Percentiles rank a stretch among this genome's conserved stretches.
These are phyloP conservation scores for Myxozyma geophila DNA, from an alignment of 805 yeast species.

Conservation along the genomic window DNA sequence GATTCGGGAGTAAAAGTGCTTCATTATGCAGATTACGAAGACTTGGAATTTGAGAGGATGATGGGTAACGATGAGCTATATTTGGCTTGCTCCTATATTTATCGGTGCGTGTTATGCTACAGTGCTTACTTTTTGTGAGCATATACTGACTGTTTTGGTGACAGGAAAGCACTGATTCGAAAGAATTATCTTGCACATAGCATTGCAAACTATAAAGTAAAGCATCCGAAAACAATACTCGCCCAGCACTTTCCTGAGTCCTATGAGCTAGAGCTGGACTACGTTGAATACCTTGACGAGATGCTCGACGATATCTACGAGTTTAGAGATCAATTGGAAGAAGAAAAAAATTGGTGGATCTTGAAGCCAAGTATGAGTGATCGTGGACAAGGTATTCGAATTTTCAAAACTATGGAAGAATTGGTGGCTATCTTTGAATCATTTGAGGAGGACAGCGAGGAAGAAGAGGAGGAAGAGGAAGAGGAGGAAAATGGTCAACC, in stretches of 20 bases:
- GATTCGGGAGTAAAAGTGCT: constrained; percentile 50
- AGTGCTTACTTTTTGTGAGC: not conserved
- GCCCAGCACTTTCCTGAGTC: constrained; percentile 69
- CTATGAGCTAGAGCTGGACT: constrained; percentile 83
- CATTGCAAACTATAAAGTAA: constrained; percentile 71
- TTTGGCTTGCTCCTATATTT: constrained; percentile 77
- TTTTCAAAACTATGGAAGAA: constrained; percentile 78
- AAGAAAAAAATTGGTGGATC: constrained; percentile 65
- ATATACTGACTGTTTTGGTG: not conserved
- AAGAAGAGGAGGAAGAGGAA: constrained; percentile 56
- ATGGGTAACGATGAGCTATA: constrained; percentile 54
- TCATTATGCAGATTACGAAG: constrained; percentile 91
- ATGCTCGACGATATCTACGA: constrained; percentile 92
- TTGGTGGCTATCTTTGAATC: constrained; percentile 82
- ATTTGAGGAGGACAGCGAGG: constrained; percentile 75
- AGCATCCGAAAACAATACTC: constrained; percentile 71
- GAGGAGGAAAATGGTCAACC: constrained; percentile 11
- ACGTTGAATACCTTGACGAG: constrained; percentile 95
- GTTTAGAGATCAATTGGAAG: constrained; percentile 75
- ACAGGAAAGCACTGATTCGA: constrained; percentile 82
- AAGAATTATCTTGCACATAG: constrained; percentile 89
- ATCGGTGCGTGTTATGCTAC: constrained; percentile 44
- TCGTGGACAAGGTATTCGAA: constrained; percentile 91
- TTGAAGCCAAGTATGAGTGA: constrained; percentile 97
- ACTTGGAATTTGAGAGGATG: constrained; percentile 72